Conservation (phyloP, 192 early-diverging fungal genomes). For the Mortierella alpina region DNA sequence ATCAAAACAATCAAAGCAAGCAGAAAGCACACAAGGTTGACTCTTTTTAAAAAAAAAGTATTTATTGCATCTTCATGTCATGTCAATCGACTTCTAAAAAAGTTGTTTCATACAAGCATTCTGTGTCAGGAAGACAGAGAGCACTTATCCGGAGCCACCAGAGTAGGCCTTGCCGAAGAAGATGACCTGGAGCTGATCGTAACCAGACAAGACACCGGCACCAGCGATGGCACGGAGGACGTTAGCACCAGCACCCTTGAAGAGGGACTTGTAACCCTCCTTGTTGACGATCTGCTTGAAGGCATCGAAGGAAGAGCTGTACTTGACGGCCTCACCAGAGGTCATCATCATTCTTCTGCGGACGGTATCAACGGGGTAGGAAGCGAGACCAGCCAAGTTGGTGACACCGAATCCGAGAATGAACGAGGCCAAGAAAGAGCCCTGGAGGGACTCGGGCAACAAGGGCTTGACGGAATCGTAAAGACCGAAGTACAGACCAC, state of each 20-base stretch:
- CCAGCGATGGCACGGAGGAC: slow-evolving; percentile 98
- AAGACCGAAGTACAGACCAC: slow-evolving; percentile 74
- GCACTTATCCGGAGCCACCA: slow-evolving; percentile 54
- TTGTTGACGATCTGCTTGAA: slow-evolving; percentile 90
- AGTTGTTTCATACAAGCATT: slow-evolving; percentile 8
- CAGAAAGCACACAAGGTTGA: not conserved
- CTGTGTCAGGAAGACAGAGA: not conserved
- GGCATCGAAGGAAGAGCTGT: slow-evolving; percentile 87
- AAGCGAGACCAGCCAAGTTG: slow-evolving; percentile 87
- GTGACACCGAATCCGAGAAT: slow-evolving; percentile 83
- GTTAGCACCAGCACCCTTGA: slow-evolving; percentile 99
- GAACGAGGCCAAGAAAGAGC: slow-evolving; percentile 59
- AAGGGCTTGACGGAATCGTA: slow-evolving; percentile 69
- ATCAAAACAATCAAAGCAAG: not conserved
- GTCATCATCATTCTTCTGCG: slow-evolving; percentile 98
- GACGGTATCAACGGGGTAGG: slow-evolving; percentile 98
- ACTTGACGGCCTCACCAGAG: slow-evolving; percentile 91
- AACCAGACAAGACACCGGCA: slow-evolving; percentile 91
- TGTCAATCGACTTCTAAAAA: slow-evolving; percentile 10
- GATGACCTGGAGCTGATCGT: slow-evolving; percentile 78
- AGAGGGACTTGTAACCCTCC: slow-evolving; percentile 94
- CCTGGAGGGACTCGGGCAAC: slow-evolving; percentile 46
- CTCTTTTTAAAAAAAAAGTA: slow-evolving; percentile 3
- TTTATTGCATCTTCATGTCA: slow-evolving; percentile 15
- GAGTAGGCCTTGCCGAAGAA: slow-evolving; percentile 60